Conservation (phyloP, 345 rosid species). For the Gynandropsis gynandra region DNA sequence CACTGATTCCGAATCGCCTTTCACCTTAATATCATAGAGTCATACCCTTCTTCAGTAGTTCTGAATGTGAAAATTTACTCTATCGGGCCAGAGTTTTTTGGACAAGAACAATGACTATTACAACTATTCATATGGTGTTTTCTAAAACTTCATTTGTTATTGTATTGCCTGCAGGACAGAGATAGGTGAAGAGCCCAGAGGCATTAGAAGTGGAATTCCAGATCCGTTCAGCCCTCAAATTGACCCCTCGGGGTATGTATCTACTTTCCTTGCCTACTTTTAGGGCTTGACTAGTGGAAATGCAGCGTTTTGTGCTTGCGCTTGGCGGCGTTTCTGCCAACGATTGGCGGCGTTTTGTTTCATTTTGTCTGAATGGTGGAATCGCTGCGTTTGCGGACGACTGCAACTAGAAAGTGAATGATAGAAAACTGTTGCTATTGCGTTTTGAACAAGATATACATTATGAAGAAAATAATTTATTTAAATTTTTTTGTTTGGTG, state of each 20-base stretch:
- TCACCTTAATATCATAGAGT: constrained; percentile 3
- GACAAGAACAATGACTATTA: neutral
- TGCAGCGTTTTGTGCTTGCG: no score
- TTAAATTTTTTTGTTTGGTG: no score
- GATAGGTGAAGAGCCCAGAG: constrained; percentile 31
- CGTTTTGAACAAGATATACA: no score
- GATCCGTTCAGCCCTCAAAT: constrained; percentile 39
- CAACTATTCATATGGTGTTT: constrained; percentile 5
- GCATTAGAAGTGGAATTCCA: constrained; percentile 1
- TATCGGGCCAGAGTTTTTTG: constrained; percentile 12
- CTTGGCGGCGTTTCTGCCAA: no score
- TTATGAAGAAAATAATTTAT: no score
- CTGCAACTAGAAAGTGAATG: no score
- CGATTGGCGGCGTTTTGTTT: no score
- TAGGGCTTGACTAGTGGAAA: no score
- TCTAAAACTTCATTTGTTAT: neutral
- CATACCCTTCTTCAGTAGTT: constrained; percentile 4
- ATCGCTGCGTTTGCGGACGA: no score
- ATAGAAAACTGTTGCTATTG: no score
- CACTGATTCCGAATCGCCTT: neutral
- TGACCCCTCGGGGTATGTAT: constrained; percentile 55
- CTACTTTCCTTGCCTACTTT: neutral
- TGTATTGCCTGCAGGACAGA: constrained; percentile 33
- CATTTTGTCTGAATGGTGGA: no score
- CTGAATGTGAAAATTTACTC: neutral